Evolutionary conservation across 75 land plant genomes (phyloP), one percentile per base, ranked within the genome.

Genomic region (Ceratopteris richardii): DNA sequence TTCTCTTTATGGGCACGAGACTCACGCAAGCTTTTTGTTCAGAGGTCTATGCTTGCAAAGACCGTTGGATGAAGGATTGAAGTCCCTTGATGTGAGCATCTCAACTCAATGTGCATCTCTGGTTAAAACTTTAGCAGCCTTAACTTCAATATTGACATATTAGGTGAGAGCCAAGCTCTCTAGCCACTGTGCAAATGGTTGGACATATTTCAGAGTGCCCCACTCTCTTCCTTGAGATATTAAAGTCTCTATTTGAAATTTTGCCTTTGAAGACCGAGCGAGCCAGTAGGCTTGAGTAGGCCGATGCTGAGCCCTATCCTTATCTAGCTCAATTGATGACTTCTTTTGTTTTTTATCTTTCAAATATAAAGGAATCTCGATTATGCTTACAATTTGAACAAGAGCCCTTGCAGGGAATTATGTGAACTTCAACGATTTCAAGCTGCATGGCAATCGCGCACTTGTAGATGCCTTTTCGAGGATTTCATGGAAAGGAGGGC

Each of bases 71-170:
- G 75, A 85, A 44, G 94, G 94, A 36, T 69, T 91, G 2, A 91
- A 84, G 65, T 80, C 62, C n/a, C n/a, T 91, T 66, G 97, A 88
- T 65, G 52, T 80, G 20, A 68, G 60, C 56, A 85, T 92, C 31
- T 87, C 94, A 12, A 77, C 97, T 21, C 97, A 88, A 89, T 88
- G 89, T 72, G 94, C 97, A 11, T 75, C 84, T 39, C 82, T 95
- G 23, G 82, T 92, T 47, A 95, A 92, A 54, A 75, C 72, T 57
- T 62, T 92, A 66, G 94, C 97, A 53, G 75, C 82, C 31, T 92
- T 71, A 88, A 92, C 57, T 92, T 92, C 82, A 88, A 84, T 63
- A 80, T 88, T 52, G 78, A 88, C n/a, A 88, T 82, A 31, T 47
- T 66, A 47, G 94, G 81, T 14, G 97, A 92, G 58, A 66, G 66